phyloP scores from a whole-genome alignment of 306 rosid species.

The Cucumis melo region DNA sequence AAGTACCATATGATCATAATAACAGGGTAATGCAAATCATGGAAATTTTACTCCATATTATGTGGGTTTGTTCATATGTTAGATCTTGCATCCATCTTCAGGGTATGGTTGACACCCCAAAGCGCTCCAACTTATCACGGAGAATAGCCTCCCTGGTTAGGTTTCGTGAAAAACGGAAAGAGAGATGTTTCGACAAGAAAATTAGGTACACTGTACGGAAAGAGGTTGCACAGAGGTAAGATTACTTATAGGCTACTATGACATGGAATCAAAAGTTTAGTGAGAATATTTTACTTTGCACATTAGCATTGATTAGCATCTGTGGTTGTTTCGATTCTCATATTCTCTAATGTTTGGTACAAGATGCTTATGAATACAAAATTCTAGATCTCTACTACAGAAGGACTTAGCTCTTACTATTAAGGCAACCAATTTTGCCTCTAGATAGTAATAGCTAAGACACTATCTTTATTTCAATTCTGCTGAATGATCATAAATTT shows the following conservation, averaged over 20 bases:
- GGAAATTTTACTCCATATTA: conserved; percentile 16
- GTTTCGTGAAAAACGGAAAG: conserved; percentile 90
- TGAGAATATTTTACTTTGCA: background rate
- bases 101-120: conserved; percentile 46
- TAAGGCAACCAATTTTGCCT: background rate
- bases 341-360: background rate
- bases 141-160: conserved; percentile 94
- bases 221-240: conserved; percentile 96
- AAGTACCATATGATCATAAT: conserved; percentile 40
- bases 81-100: conserved; percentile 22
- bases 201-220: conserved; percentile 86
- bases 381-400: background rate
- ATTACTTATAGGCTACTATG: background rate
- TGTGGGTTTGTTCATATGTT: conserved; percentile 20
- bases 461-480: background rate
- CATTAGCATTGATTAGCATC: background rate
- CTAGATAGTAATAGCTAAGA: background rate
- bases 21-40: conserved; percentile 44
- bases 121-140: conserved; percentile 71
- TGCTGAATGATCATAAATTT: background rate
- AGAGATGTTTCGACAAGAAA: conserved; percentile 96
- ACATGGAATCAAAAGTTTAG: background rate
- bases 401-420: background rate
- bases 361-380: background rate
- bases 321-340: background rate